These are phyloP conservation scores for Friedmanniomyces simplex DNA, from an alignment of 495 filamentous ascomycete species.

Conservation along the genomic window DNA sequence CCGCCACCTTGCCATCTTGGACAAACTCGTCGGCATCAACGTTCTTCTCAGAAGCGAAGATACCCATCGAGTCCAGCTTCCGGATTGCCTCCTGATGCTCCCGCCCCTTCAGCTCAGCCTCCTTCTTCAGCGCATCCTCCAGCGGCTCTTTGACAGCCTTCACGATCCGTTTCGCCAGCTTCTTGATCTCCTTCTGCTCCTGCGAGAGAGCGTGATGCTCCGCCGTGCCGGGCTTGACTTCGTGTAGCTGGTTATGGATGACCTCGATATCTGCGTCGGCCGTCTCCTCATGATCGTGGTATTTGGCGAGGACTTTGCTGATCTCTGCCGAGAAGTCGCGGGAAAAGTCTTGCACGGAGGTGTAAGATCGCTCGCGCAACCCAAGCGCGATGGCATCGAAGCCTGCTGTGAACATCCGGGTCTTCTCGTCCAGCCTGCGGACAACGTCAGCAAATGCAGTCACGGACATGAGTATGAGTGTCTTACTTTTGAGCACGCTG, in stretches of 20 bases:
- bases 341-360: slow-evolving; percentile 61
- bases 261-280: slow-evolving; percentile 43
- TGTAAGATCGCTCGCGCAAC: slow-evolving; percentile 62
- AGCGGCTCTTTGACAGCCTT: slow-evolving; percentile 66
- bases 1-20: background rate
- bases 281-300: slow-evolving; percentile 47
- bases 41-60: slow-evolving; percentile 19
- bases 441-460: slow-evolving; percentile 30
- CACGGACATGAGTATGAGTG: background rate
- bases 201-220: slow-evolving; percentile 41
- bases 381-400: slow-evolving; percentile 52
- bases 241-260: slow-evolving; percentile 43
- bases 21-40: slow-evolving; percentile 28
- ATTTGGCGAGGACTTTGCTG: slow-evolving; percentile 1
- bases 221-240: slow-evolving; percentile 35
- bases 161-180: slow-evolving; percentile 72
- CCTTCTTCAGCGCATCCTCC: slow-evolving; percentile 65
- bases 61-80: slow-evolving; percentile 60
- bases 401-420: slow-evolving; percentile 53
- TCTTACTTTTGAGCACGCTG: slow-evolving; percentile 59
- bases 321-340: slow-evolving; percentile 63
- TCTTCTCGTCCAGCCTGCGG: slow-evolving; percentile 59
- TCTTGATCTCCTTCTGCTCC: slow-evolving; percentile 55
- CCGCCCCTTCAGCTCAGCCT: slow-evolving; percentile 63
- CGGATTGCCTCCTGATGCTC: slow-evolving; percentile 58